Evolutionary conservation across 345 rosid species (phyloP).

Genomic region (Cardamine chenopodiifolia): DNA sequence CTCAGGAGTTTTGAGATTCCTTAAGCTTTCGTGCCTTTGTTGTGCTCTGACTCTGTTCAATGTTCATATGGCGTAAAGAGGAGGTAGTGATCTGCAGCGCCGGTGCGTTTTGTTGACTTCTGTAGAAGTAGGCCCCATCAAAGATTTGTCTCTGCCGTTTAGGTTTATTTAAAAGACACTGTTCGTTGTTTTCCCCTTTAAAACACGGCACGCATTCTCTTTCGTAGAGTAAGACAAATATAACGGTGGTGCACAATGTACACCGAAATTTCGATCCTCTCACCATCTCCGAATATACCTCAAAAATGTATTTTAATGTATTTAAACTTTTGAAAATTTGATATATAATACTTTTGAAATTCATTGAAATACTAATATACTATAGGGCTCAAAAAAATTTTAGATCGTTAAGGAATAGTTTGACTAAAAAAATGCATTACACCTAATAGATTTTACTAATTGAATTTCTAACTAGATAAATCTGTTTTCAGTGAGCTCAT

Average conservation of each 20-base stretch:
- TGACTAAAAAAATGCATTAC: too few species aligned
- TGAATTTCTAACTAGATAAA: too few species aligned
- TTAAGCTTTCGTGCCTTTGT: not conserved
- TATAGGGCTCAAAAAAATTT: too few species aligned
- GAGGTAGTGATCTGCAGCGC: conserved; percentile 29
- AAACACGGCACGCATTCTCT: conserved; percentile 9
- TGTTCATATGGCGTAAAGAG: conserved; percentile 6
- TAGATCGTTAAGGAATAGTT: too few species aligned
- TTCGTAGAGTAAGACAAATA: not conserved
- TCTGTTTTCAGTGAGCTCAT: too few species aligned
- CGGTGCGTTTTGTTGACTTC: conserved; percentile 45
- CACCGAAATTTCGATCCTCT: conserved; percentile 18
- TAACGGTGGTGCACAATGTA: not conserved
- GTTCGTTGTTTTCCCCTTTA: not conserved
- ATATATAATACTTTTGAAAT: too few species aligned
- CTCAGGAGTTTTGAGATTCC: conserved; percentile 26
- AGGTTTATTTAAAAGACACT: not conserved
- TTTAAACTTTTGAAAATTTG: too few species aligned
- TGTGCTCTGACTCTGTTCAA: conserved; percentile 36
- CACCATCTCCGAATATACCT: conserved; percentile 21
- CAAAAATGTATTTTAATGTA: too few species aligned
- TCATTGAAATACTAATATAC: too few species aligned
- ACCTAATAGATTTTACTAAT: too few species aligned
- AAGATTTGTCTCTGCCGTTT: conserved; percentile 26
- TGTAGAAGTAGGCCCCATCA: conserved; percentile 22